phyloP scores from a whole-genome alignment of 768 basidiomycete species.

The Termitomyces sp. region DNA sequence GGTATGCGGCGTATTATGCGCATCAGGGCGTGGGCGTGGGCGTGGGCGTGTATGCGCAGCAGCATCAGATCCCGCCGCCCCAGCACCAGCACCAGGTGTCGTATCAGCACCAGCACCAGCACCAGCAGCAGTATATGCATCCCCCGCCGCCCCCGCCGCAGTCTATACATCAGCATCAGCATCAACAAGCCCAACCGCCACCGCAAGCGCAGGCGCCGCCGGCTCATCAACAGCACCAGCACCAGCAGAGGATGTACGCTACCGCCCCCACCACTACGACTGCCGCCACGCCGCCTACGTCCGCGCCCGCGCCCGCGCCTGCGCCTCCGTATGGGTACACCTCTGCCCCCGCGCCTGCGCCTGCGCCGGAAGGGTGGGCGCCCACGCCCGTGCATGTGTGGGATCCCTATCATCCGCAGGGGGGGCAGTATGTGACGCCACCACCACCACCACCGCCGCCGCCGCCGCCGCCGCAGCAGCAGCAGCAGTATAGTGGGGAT shows the following conservation, averaged over 20 bases:
- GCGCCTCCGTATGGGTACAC: background rate
- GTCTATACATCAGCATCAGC: constrained; percentile 18
- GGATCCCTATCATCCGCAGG: background rate
- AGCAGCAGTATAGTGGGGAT: constrained; percentile 18
- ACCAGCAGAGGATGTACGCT: constrained; percentile 16
- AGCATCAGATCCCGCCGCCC: background rate
- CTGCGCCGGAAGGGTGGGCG: background rate
- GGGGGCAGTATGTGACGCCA: too few relatives aligned
- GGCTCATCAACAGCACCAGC: background rate
- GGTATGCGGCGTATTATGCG: background rate
- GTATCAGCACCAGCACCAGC: background rate
- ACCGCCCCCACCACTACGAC: constrained; percentile 21
- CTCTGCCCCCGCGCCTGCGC: background rate
- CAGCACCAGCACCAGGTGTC: background rate
- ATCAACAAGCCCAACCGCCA: constrained; percentile 23
- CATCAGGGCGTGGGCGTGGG: background rate
- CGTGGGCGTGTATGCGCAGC: background rate
- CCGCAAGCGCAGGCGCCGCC: constrained; percentile 8
- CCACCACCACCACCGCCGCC: too few relatives aligned
- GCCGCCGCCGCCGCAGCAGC: background rate
- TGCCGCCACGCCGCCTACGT: background rate
- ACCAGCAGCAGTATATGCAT: background rate
- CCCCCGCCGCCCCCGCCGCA: background rate
- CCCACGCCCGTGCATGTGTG: background rate
- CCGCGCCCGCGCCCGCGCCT: background rate